Evolutionary conservation across 2,329 filamentous ascomycete species (phyloP).

Genomic region (Aaosphaeria pasadenensis): DNA sequence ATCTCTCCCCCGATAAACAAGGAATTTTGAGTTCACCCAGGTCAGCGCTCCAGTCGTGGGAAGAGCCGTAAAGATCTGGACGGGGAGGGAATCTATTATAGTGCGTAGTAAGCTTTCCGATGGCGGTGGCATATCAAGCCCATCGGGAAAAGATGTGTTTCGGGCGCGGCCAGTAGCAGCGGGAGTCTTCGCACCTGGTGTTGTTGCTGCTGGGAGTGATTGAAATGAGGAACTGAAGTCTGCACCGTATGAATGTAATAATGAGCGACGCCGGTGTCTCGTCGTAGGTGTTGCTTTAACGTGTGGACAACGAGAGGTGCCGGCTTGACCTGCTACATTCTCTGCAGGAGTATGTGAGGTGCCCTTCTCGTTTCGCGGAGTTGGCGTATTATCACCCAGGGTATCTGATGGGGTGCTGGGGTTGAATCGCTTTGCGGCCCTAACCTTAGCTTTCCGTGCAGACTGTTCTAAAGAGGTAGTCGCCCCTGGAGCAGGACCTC

Average conservation of each 20-base stretch:
- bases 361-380: conserved; percentile 21
- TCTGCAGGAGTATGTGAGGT: conserved; percentile 11
- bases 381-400: conserved; percentile 28
- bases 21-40: conserved; percentile 94
- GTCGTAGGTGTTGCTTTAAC: no score
- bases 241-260: conserved; percentile 78
- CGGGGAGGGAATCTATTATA: conserved; percentile 87
- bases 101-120: conserved; percentile 75
- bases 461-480: conserved; percentile 16
- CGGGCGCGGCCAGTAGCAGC: conserved; percentile 29
- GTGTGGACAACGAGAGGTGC: not conserved
- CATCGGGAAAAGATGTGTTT: conserved; percentile 36
- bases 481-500: conserved; percentile 49
- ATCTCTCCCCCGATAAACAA: conserved; percentile 85
- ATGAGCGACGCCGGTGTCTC: conserved; percentile 63
- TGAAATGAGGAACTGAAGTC: conserved; percentile 79
- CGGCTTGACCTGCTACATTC: conserved; percentile 9
- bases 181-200: conserved; percentile 32
- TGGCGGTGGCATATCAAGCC: conserved; percentile 71
- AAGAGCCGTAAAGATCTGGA: conserved; percentile 89
- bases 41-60: conserved; percentile 84
- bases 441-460: conserved; percentile 14
- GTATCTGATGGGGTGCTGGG: conserved; percentile 13
- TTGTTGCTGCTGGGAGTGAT: conserved; percentile 55
- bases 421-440: no score